Conservation (phyloP, 257 asterid genomes). For the Nicotiana attenuata region DNA sequence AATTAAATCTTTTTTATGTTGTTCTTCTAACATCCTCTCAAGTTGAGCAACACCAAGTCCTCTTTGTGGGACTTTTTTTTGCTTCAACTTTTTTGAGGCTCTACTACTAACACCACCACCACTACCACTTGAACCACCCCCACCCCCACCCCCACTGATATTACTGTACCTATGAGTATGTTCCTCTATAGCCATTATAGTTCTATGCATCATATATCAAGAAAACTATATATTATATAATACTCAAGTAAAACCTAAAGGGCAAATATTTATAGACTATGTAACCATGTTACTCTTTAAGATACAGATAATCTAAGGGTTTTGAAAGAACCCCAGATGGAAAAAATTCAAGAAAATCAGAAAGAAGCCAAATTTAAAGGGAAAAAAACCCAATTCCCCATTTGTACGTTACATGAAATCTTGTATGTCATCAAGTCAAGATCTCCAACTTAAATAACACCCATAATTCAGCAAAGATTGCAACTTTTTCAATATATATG, state of each 20-base stretch:
- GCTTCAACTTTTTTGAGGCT: slow-evolving; percentile 54
- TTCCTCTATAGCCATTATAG: slow-evolving; percentile 63
- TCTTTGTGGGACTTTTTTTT: slow-evolving; percentile 79
- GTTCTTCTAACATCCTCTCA: slow-evolving; percentile 71
- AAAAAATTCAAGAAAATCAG: slow-evolving; percentile 9
- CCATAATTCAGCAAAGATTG: slow-evolving; percentile 42
- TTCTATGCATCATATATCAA: slow-evolving; percentile 32
- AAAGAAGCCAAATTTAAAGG: slow-evolving; percentile 11
- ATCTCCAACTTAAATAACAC: slow-evolving; percentile 29
- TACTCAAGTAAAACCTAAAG: slow-evolving; percentile 27
- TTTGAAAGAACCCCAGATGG: slow-evolving; percentile 19
- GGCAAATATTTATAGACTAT: slow-evolving; percentile 24
- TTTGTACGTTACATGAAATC: slow-evolving; percentile 31
- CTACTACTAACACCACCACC: slow-evolving; percentile 18
- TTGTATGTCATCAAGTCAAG: slow-evolving; percentile 29
- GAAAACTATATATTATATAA: not conserved
- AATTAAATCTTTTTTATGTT: slow-evolving; percentile 45
- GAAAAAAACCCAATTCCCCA: slow-evolving; percentile 16
- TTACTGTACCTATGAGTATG: slow-evolving; percentile 26
- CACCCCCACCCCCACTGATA: slow-evolving; percentile 31
- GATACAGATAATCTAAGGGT: slow-evolving; percentile 40
- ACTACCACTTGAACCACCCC: not conserved
- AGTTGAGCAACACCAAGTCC: slow-evolving; percentile 97
- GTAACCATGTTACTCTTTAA: slow-evolving; percentile 20
- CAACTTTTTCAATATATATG: slow-evolving; percentile 8